A percentile compares a stretch with the other conserved stretches of the same genome.
phyloP scores from a whole-genome alignment of 805 yeast species.

The Jamesozyma rosinii region DNA sequence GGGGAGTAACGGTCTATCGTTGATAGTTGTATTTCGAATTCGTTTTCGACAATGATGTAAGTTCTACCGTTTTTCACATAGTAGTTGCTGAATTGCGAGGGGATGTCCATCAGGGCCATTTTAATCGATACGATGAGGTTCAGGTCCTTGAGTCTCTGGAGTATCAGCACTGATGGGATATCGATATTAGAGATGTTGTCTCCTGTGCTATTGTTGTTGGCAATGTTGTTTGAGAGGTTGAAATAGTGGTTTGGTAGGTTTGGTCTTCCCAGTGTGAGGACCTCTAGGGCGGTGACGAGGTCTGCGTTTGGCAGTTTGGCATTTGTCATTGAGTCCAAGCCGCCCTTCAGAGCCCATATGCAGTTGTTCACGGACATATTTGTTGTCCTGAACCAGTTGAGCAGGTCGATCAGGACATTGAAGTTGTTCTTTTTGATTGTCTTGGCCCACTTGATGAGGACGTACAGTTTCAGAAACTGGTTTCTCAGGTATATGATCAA shows the following conservation, averaged over 20 bases:
- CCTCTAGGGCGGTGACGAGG: constrained; percentile 77
- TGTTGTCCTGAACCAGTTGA: constrained; percentile 80
- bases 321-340: constrained; percentile 50
- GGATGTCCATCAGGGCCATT: constrained; percentile 62
- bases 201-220: constrained; percentile 4
- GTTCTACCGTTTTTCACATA: constrained; percentile 69
- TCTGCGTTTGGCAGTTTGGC: constrained; percentile 94
- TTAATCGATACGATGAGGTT: constrained; percentile 66
- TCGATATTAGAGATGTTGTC: background rate
- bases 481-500: constrained; percentile 66
- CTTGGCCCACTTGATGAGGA: constrained; percentile 78
- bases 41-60: constrained; percentile 49
- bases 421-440: constrained; percentile 56
- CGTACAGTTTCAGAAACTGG: constrained; percentile 76
- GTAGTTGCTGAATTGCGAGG: constrained; percentile 55
- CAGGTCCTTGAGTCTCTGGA: constrained; percentile 55
- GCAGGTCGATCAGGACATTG: constrained; percentile 68
- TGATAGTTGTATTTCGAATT: constrained; percentile 71
- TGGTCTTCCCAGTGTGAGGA: constrained; percentile 69
- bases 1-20: constrained; percentile 61
- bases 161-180: constrained; percentile 46
- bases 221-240: constrained; percentile 27
- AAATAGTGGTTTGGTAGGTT: constrained; percentile 57
- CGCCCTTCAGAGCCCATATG: constrained; percentile 59
- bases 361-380: constrained; percentile 57